phyloP scores from a whole-genome alignment of 164 flowering plant species.

The Umbilicus rupestris region DNA sequence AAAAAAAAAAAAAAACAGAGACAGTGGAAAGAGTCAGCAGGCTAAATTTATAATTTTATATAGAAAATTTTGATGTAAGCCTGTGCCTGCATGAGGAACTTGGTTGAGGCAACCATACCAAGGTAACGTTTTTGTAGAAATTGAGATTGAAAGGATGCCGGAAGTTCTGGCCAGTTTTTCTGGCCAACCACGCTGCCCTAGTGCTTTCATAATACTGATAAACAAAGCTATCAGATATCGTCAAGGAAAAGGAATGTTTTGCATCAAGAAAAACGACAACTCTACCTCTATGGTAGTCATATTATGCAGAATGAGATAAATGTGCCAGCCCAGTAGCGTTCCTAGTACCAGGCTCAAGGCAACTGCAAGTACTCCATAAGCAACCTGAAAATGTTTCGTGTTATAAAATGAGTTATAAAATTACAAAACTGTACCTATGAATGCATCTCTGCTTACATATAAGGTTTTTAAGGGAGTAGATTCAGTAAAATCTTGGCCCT shows the following conservation, averaged over 20 bases:
- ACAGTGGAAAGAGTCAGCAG: background rate
- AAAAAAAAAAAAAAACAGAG: background rate
- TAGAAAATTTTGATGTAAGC: too few relatives aligned
- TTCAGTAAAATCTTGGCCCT: slow-evolving; percentile 29
- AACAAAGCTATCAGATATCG: slow-evolving; percentile 2
- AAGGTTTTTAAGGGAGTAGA: slow-evolving; percentile 22
- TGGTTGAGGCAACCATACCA: slow-evolving; percentile 30
- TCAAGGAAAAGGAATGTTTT: background rate
- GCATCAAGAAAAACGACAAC: background rate
- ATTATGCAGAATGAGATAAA: slow-evolving; percentile 50
- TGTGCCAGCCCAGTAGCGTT: slow-evolving; percentile 60
- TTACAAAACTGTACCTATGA: background rate
- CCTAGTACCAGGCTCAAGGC: slow-evolving; percentile 40
- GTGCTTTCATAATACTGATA: slow-evolving; percentile 46
- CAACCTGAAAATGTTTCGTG: slow-evolving; percentile 22
- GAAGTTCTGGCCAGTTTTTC: slow-evolving; percentile 64
- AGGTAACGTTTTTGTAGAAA: slow-evolving; percentile 32
- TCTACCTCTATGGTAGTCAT: slow-evolving; percentile 80
- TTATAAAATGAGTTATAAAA: background rate
- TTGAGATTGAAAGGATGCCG: slow-evolving; percentile 54
- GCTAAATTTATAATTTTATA: background rate
- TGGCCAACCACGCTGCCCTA: slow-evolving; percentile 61
- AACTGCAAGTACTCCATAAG: slow-evolving; percentile 27
- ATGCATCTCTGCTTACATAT: slow-evolving; percentile 34
- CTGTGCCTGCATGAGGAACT: too few relatives aligned